Evolutionary conservation across 208 protist genomes (phyloP).

Genomic region (Vickermania spadyakhi): DNA sequence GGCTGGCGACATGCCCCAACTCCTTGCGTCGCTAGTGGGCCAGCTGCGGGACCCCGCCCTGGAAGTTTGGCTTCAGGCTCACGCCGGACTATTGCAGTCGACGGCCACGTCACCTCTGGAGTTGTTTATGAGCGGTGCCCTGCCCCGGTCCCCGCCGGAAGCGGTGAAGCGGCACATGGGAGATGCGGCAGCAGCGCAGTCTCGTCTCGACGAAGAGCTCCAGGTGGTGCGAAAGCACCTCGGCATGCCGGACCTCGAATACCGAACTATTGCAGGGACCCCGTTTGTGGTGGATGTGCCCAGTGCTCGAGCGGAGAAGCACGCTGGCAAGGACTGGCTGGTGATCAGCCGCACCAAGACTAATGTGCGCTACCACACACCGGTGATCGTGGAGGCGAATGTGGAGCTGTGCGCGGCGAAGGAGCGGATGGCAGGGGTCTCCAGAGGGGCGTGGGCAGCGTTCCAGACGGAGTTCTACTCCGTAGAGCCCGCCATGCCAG

Average conservation of each 20-base stretch:
- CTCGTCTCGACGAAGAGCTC: constrained; percentile 51
- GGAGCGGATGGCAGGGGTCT: constrained; percentile 51
- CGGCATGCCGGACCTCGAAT: constrained; percentile 54
- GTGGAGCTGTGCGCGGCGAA: constrained; percentile 45
- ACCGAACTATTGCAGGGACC: constrained; percentile 71
- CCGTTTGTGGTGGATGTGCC: constrained; percentile 72
- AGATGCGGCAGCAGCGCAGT: constrained; percentile 25
- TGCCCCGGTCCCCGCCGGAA: constrained; percentile 11
- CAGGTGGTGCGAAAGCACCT: constrained; percentile 28
- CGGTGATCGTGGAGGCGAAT: constrained; percentile 41
- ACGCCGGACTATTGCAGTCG: constrained; percentile 25
- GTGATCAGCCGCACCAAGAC: constrained; percentile 73
- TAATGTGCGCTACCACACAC: constrained; percentile 78
- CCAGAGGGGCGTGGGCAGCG: constrained; percentile 42
- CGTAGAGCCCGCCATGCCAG: constrained; percentile 14
- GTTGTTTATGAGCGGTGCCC: constrained; percentile 24
- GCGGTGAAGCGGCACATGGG: constrained; percentile 23
- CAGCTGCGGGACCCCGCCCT: constrained; percentile 13
- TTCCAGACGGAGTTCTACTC: constrained; percentile 24
- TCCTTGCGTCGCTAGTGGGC: constrained; percentile 23
- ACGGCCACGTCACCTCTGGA: constrained; percentile 51
- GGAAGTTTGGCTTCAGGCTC: constrained; percentile 19
- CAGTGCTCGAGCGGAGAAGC: constrained; percentile 19
- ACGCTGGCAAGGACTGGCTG: constrained; percentile 48
- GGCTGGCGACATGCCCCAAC: constrained; percentile 1